Conservation (phyloP, 2,329 filamentous ascomycete species). For the Orbilia quercus region DNA sequence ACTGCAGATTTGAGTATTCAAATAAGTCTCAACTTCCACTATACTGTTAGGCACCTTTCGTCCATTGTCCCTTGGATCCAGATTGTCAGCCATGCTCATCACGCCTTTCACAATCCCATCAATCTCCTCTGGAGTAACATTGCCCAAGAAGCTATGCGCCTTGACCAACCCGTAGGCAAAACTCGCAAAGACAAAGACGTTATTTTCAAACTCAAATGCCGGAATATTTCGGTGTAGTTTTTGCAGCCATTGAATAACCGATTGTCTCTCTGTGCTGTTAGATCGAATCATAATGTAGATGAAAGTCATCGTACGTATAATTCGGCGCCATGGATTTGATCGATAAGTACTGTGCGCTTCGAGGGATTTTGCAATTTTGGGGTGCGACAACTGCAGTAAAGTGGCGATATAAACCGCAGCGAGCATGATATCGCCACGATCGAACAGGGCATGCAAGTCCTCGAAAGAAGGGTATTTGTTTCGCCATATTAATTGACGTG, state of each 20-base stretch:
- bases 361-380: slow-evolving; percentile 19
- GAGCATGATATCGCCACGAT: slow-evolving; percentile 46
- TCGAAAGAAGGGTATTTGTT: slow-evolving; percentile 50
- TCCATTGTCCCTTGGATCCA: slow-evolving; percentile 28
- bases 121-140: slow-evolving; percentile 15
- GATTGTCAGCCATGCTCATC: slow-evolving; percentile 43
- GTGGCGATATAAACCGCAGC: slow-evolving; percentile 34
- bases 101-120: slow-evolving; percentile 43
- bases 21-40: slow-evolving; percentile 29
- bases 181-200: slow-evolving; percentile 38
- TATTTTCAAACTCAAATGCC: slow-evolving; percentile 32
- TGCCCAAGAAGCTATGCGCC: slow-evolving; percentile 26
- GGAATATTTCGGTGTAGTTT: slow-evolving; percentile 27
- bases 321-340: slow-evolving; percentile 32
- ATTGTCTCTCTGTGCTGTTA: slow-evolving; percentile 27
- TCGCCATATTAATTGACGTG: slow-evolving; percentile 31
- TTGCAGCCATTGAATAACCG: slow-evolving; percentile 36
- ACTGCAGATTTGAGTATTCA: slow-evolving; percentile 8
- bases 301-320: slow-evolving; percentile 37
- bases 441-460: slow-evolving; percentile 43
- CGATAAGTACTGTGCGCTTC: slow-evolving; percentile 32
- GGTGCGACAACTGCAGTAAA: slow-evolving; percentile 30
- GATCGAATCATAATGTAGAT: slow-evolving; percentile 49
- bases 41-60: slow-evolving; percentile 34
- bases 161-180: slow-evolving; percentile 43